Percentiles rank a stretch among this genome's conserved stretches.
These are phyloP conservation scores for Ophiognomonia clavigignenti-juglandacearum DNA, from an alignment of 2,329 filamentous ascomycete genomes.

Conservation along the genomic window DNA sequence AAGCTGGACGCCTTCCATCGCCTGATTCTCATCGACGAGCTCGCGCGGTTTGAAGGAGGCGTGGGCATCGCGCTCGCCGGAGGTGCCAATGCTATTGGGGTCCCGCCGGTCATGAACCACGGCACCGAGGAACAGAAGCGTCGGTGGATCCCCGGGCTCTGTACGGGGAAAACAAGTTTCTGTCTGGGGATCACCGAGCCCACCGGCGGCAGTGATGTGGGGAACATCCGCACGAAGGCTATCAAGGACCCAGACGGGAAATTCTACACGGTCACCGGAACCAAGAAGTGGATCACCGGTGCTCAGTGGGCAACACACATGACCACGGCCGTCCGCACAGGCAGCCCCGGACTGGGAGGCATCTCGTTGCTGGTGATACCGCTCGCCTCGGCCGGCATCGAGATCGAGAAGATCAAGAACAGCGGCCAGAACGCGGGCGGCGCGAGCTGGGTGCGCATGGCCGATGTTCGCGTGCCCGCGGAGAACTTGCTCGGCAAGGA, in stretches of 20 bases:
- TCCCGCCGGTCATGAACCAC: constrained; percentile 22
- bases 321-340: constrained; percentile 57
- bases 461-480: constrained; percentile 46
- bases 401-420: constrained; percentile 46
- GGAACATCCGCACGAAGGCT: constrained; percentile 56
- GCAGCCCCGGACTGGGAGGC: constrained; percentile 44
- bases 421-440: constrained; percentile 62
- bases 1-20: constrained; percentile 33
- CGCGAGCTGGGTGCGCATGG: constrained; percentile 49
- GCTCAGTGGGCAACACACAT: constrained; percentile 56
- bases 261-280: constrained; percentile 55
- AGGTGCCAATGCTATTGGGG: constrained; percentile 49
- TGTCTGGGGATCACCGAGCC: constrained; percentile 26
- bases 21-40: constrained; percentile 31
- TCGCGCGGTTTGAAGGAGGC: constrained; percentile 41
- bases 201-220: constrained; percentile 55
- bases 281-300: constrained; percentile 64
- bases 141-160: constrained; percentile 36
- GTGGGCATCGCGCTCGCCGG: constrained; percentile 50
- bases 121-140: constrained; percentile 23
- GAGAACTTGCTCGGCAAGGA: constrained; percentile 48
- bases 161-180: constrained; percentile 39
- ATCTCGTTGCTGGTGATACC: constrained; percentile 54
- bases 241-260: constrained; percentile 34
- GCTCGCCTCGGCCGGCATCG: constrained; percentile 23